phyloP scores from a whole-genome alignment of 176 grass and related monocot species.

The Carex pumila region DNA sequence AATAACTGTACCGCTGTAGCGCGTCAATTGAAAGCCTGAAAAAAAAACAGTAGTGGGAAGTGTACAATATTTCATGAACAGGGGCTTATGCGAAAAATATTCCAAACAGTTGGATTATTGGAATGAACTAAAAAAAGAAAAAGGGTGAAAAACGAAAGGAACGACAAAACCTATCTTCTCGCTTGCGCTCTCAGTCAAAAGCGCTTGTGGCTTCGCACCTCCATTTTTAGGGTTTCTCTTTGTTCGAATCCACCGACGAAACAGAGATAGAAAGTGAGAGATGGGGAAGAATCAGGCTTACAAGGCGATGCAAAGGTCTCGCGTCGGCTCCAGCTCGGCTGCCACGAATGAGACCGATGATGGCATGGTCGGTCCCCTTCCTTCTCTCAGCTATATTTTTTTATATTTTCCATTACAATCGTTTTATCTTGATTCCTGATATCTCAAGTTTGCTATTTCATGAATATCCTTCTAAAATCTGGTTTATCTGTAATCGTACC shows the following conservation, averaged over 20 bases:
- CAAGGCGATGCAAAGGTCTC: conserved; percentile 96
- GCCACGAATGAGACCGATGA: conserved; percentile 61
- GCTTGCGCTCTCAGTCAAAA: background rate
- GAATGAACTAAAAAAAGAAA: background rate
- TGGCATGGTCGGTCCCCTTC: conserved; percentile 99
- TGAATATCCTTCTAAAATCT: background rate
- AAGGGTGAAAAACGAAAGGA: background rate
- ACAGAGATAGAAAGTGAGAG: background rate
- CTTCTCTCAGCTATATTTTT: conserved; percentile 11
- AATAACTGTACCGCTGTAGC: too few relatives aligned
- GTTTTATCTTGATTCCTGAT: background rate
- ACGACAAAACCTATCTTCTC: conserved; percentile 3
- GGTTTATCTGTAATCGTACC: background rate
- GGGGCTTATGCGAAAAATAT: background rate
- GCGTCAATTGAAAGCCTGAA: background rate
- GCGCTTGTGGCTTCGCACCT: conserved; percentile 14
- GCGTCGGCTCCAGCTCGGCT: conserved; percentile 69
- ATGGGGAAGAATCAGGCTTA: conserved; percentile 99
- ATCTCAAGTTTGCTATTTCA: background rate
- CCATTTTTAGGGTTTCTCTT: conserved; percentile 27
- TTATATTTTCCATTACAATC: background rate
- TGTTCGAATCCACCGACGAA: background rate
- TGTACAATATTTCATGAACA: background rate
- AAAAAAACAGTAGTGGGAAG: background rate
- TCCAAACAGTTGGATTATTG: background rate